A percentile compares a stretch with the other conserved stretches of the same genome.
phyloP scores from a whole-genome alignment of 1,139 yeast genomes.

The Sugiyamaella sp. region DNA sequence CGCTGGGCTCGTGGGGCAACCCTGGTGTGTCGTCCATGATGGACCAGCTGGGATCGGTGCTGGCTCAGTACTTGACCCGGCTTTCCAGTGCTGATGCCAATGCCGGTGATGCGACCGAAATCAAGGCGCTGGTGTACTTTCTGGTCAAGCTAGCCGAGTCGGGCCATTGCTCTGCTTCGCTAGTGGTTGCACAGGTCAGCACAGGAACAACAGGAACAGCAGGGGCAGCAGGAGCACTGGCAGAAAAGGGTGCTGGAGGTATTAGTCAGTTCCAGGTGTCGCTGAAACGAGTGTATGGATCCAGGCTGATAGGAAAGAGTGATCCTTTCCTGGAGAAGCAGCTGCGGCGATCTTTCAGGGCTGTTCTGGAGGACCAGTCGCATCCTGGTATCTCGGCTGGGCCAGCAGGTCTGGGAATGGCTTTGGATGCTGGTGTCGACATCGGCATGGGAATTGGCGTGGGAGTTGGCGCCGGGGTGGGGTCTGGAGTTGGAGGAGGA shows the following conservation, averaged over 20 bases:
- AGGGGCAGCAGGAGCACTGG: neutral
- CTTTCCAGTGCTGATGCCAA: neutral
- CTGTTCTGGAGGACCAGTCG: conserved; percentile 1
- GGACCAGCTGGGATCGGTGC: neutral
- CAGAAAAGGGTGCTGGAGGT: neutral
- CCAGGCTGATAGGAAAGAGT: neutral
- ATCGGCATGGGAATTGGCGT: too few relatives aligned
- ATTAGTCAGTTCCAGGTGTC: conserved; percentile 3
- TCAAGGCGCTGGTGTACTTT: conserved; percentile 9
- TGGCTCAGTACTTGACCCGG: conserved; percentile 10
- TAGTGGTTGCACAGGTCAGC: neutral
- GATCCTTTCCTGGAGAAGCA: conserved; percentile 9
- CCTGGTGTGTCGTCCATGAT: conserved; percentile 12
- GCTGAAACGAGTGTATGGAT: neutral
- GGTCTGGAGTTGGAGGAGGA: neutral
- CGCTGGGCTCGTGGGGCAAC: conserved; percentile 6
- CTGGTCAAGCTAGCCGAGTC: conserved; percentile 7
- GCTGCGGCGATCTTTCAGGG: neutral
- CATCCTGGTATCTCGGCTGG: neutral
- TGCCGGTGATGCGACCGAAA: neutral
- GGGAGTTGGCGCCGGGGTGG: neutral
- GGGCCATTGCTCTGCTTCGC: conserved; percentile 3
- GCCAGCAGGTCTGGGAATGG: neutral
- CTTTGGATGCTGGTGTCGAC: neutral
- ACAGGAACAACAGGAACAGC: neutral